Conservation (phyloP, 176 grass and related monocot species). For the Dendrocalamus sinicus region DNA sequence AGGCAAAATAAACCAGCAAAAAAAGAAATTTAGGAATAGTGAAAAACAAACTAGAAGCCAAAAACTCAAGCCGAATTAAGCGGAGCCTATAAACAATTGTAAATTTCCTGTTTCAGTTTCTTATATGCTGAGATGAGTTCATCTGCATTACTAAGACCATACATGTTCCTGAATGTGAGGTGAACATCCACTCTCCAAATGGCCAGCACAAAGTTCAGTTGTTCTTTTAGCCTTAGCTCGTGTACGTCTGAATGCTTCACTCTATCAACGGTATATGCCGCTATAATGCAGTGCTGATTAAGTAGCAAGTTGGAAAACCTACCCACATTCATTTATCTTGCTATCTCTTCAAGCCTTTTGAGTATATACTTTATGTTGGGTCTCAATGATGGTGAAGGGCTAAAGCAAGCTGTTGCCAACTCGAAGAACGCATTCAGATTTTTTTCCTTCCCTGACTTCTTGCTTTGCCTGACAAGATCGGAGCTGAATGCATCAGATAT, state of each 20-base stretch:
- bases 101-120: neutral
- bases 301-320: conserved; percentile 24
- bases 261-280: neutral
- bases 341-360: conserved; percentile 66
- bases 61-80: too few species aligned
- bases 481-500: conserved; percentile 70
- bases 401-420: conserved; percentile 66
- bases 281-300: conserved; percentile 25
- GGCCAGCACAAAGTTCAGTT: neutral
- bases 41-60: too few species aligned
- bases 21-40: too few species aligned
- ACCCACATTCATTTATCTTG: conserved; percentile 33
- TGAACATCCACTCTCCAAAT: neutral
- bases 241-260: neutral
- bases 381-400: conserved; percentile 76
- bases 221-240: neutral
- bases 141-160: conserved; percentile 7
- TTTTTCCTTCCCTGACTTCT: conserved; percentile 54
- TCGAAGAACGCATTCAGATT: conserved; percentile 59
- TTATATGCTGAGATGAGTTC: neutral
- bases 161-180: conserved; percentile 21
- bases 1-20: too few species aligned
- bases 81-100: neutral
- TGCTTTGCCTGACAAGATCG: conserved; percentile 58
- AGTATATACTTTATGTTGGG: conserved; percentile 63